These are phyloP conservation scores for Fusarium tricinctum DNA, from an alignment of 2,329 filamentous ascomycete species.

Conservation along the genomic window DNA sequence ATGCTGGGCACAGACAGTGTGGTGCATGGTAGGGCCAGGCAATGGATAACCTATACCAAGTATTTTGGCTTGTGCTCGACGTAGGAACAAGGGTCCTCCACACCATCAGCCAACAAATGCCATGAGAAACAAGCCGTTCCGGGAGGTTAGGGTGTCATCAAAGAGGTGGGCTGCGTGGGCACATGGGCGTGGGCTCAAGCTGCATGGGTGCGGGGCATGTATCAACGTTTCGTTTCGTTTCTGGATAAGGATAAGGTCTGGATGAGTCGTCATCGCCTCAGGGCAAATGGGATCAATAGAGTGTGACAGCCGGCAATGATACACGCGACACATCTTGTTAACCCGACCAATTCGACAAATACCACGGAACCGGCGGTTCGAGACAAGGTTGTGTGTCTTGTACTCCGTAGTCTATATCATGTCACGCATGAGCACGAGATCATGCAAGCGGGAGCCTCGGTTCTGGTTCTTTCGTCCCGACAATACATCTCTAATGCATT, in stretches of 20 bases:
- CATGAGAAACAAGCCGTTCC: slow-evolving; percentile 28
- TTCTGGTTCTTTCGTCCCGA: slow-evolving; percentile 7
- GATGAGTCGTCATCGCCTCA: slow-evolving; percentile 31
- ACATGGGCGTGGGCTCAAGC: slow-evolving; percentile 44
- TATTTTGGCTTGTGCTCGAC: slow-evolving; percentile 5
- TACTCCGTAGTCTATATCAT: slow-evolving; percentile 13
- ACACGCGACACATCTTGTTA: background rate
- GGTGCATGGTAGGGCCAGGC: slow-evolving; percentile 25
- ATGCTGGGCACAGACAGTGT: slow-evolving; percentile 20
- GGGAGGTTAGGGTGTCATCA: slow-evolving; percentile 23
- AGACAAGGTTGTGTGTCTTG: slow-evolving; percentile 26
- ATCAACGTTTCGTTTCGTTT: slow-evolving; percentile 44
- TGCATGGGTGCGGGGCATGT: slow-evolving; percentile 46
- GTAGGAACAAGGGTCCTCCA: slow-evolving; percentile 33
- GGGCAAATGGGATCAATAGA: slow-evolving; percentile 34
- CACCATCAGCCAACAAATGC: slow-evolving; percentile 31
- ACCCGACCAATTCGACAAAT: slow-evolving; percentile 20
- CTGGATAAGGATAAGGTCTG: slow-evolving; percentile 20
- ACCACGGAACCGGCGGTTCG: slow-evolving; percentile 22
- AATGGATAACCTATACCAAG: slow-evolving; percentile 23
- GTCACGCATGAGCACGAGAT: slow-evolving; percentile 41
- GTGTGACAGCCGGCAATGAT: slow-evolving; percentile 24
- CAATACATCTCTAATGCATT: background rate
- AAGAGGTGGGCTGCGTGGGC: slow-evolving; percentile 28
- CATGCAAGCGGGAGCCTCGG: slow-evolving; percentile 32